Conservation (phyloP, 148 eudicot species). For the Vaccinium corymbosum region DNA sequence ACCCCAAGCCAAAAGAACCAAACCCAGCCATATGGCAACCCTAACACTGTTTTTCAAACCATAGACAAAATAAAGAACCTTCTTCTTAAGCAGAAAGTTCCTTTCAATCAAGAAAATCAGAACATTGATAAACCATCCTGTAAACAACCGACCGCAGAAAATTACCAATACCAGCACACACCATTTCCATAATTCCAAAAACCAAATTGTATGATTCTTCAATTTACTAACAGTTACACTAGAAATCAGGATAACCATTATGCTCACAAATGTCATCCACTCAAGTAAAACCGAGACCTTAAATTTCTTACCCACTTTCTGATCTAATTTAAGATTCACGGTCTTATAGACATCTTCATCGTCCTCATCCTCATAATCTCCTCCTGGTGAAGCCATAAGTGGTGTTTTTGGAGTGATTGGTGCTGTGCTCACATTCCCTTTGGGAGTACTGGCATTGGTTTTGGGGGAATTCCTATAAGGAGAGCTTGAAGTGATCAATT, state of each 20-base stretch:
- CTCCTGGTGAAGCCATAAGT: constrained; percentile 41
- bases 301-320: constrained; percentile 33
- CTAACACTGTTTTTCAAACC: constrained; percentile 67
- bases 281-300: constrained; percentile 37
- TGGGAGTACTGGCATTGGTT: constrained; percentile 17
- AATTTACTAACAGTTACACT: constrained; percentile 44
- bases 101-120: constrained; percentile 59
- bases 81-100: constrained; percentile 65
- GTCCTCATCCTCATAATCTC: constrained; percentile 53
- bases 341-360: constrained; percentile 58
- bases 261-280: constrained; percentile 40
- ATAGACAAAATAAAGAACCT: constrained; percentile 72
- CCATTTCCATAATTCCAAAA: constrained; percentile 78
- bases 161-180: constrained; percentile 61
- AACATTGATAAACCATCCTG: constrained; percentile 47
- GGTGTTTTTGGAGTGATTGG: constrained; percentile 56
- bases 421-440: constrained; percentile 26
- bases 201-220: constrained; percentile 32
- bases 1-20: constrained; percentile 76
- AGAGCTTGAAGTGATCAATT: constrained; percentile 20
- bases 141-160: constrained; percentile 61
- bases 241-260: constrained; percentile 40
- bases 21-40: constrained; percentile 61
- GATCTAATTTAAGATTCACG: constrained; percentile 17
- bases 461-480: constrained; percentile 35